Evolutionary conservation across 225 moss, liverwort and hornwort genomes (phyloP), one percentile per base, ranked within the genome.

Genomic region (Antitrichia curtipendula): DNA sequence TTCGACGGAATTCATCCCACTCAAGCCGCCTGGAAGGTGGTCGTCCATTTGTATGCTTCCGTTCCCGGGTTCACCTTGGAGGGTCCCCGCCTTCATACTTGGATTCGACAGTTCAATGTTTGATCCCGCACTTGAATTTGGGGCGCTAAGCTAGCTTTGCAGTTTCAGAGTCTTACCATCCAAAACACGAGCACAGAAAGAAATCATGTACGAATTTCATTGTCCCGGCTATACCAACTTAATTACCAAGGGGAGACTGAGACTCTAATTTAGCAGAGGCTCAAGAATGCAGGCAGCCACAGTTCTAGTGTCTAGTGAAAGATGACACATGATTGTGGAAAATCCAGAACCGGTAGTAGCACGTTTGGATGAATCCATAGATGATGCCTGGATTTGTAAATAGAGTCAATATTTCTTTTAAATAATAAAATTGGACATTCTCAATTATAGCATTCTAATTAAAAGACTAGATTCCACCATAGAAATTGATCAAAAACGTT

Each of bases 1-100:
- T 93, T 93, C 22, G 93, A 93, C 41, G 82, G 90, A 65, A 91
- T 93, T 47, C 93, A 91, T 45, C 93, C 93, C 74, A 89, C 90
- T 14, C 87, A 93, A 85, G 93, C 93, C 1, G 86, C 86, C 3
- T 93, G 92, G 89, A 86, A 92, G 72, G 56, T 22, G 25, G 88
- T 88, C 52, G 19, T 92, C 52, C 16, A 79, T 47, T 78, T 90
- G 73, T 93, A 92, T 19, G 88, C 93, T 3, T 74, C n/a, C 6
- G 77, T 85, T 20, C 52, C 62, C 1, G 92, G 93, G 5, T 92
- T 86, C 54, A 93, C 91, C 19, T n/a, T 43, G 10, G 65, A 77
- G 3, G 89, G 88, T 8, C 89, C 86, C 24, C 70, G 16, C 7
- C 89, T 91, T 32, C 61, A n/a, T 2, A 61, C 38, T 22, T 91